A percentile compares a stretch with the other conserved stretches of the same genome.
These are phyloP conservation scores for Echinochloa phyllopogon DNA, from an alignment of 176 grass and related monocot species.

Conservation along the genomic window DNA sequence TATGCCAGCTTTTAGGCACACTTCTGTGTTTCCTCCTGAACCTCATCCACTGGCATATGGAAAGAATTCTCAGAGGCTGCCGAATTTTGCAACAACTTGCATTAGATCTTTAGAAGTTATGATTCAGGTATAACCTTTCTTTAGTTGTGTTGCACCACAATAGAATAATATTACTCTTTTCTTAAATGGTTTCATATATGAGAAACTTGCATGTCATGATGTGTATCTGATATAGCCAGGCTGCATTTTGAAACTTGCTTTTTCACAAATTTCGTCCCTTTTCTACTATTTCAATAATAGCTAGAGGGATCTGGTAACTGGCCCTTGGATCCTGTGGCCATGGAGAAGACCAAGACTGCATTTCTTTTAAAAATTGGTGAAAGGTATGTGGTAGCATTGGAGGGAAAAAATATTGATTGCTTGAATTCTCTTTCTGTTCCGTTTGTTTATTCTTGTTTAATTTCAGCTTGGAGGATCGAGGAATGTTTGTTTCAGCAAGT, in stretches of 20 bases:
- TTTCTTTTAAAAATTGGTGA: conserved; percentile 98
- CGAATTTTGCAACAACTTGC: conserved; percentile 63
- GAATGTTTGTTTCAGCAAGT: conserved; percentile 68
- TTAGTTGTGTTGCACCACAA: background rate
- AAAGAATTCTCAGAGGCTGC: conserved; percentile 59
- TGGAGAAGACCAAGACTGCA: conserved; percentile 90
- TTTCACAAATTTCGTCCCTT: conserved; percentile 26
- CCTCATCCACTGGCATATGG: conserved; percentile 85
- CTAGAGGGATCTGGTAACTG: conserved; percentile 95
- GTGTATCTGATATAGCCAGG: background rate
- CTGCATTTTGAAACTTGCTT: conserved; percentile 20
- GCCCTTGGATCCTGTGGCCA: conserved; percentile 84
- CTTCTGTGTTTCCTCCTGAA: conserved; percentile 88
- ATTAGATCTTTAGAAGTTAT: conserved; percentile 76
- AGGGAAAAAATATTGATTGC: background rate
- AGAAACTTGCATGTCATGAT: conserved; percentile 33
- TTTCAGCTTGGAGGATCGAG: conserved; percentile 78
- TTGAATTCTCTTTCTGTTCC: conserved; percentile 27
- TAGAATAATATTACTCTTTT: background rate
- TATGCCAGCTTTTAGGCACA: conserved; percentile 84
- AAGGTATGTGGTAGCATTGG: conserved; percentile 63
- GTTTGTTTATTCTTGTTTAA: conserved; percentile 39
- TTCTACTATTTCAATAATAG: conserved; percentile 50
- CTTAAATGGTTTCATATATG: conserved; percentile 9
- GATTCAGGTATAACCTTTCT: conserved; percentile 71